Base-by-base conservation (phyloP, 2,329 filamentous ascomycete species). In the Ceratocystis harringtonii region DNA sequence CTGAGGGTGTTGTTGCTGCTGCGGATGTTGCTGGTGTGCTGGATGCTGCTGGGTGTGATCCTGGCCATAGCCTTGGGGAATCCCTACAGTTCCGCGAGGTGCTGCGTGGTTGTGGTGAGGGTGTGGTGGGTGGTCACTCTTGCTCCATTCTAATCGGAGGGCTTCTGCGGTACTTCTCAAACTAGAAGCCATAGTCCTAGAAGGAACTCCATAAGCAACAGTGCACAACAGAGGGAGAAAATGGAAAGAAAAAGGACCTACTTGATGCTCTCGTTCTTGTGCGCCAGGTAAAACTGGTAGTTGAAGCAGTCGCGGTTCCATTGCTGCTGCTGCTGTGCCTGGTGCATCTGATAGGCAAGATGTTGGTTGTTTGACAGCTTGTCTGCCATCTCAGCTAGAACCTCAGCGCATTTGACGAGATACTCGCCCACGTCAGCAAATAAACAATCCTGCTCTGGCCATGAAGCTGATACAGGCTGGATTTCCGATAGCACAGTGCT, bases 391-490 rank as follows among this genome's bases (percentile, higher is more conserved):
- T 66, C 61, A 36, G 65, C 65, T 32, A 66, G 52, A 3, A 45
- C 44, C 61, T 66, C 65, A n/a, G 45, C 32, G 52, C 65, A 66
- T n/a, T 66, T 66, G 61, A 66, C 65, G 5, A 66, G 41, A n/a
- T 66, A 66, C 43, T 66, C 65, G 28, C 65, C 65, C 17, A 66
- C 65, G 28, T 66, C 65, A n/a, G 65, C 61, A 52, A 66, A 66
- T 5, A 63, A 7, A 30, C 61, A 62, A 7, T 66, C 52, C 43
- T 66, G 65, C 3, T 65, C 58, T 5, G 65, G 61, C 65, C 65
- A 66, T 28, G 61, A 52, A 15, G 12, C 28, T 25, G 61, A 63
- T 5, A 66, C 61, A 12, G 65, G 65, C 50, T 60, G 61, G 25
- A 66, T 48, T 22, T 66, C 65, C 5, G 50, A 52, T 12, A 66